Evolutionary conservation across 257 asterid species (phyloP).

Genomic region (Paraleonurus japonicus): DNA sequence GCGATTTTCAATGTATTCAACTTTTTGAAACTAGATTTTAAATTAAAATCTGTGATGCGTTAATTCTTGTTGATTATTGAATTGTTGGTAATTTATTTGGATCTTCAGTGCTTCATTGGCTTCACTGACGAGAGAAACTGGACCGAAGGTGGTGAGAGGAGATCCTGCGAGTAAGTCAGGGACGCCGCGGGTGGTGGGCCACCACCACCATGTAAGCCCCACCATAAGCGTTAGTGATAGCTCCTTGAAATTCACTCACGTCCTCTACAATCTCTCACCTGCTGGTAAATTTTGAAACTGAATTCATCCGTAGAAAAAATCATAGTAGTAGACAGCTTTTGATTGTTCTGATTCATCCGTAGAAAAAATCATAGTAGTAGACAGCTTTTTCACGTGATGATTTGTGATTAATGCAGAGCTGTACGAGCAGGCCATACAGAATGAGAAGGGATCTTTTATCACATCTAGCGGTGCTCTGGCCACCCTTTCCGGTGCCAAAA

Average conservation of each 20-base stretch:
- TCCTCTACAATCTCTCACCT: slow-evolving; percentile 65
- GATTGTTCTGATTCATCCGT: not conserved
- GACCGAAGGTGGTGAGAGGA: slow-evolving; percentile 63
- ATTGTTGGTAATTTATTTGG: not conserved
- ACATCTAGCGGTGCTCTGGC: slow-evolving; percentile 71
- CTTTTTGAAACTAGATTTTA: too few species aligned
- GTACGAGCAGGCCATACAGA: slow-evolving; percentile 65
- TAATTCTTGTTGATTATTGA: not conserved
- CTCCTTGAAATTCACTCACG: slow-evolving; percentile 60
- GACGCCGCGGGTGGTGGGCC: slow-evolving; percentile 46
- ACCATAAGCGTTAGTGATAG: slow-evolving; percentile 59
- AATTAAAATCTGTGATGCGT: too few species aligned
- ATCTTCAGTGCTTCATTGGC: slow-evolving; percentile 57
- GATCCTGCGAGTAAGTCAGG: slow-evolving; percentile 52
- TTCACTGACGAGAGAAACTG: slow-evolving; percentile 56
- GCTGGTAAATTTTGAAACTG: slow-evolving; percentile 36
- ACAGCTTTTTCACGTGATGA: not conserved
- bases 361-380: not conserved
- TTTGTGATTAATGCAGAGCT: slow-evolving; percentile 44
- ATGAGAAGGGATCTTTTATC: slow-evolving; percentile 69
- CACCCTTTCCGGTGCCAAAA: slow-evolving; percentile 75
- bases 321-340: not conserved
- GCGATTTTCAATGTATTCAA: not conserved
- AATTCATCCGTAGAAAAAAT: not conserved
- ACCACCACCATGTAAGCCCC: slow-evolving; percentile 45